A percentile compares a stretch with the other conserved stretches of the same genome.
phyloP scores from a whole-genome alignment of 2,329 filamentous ascomycete species.

The Botrytis elliptica region DNA sequence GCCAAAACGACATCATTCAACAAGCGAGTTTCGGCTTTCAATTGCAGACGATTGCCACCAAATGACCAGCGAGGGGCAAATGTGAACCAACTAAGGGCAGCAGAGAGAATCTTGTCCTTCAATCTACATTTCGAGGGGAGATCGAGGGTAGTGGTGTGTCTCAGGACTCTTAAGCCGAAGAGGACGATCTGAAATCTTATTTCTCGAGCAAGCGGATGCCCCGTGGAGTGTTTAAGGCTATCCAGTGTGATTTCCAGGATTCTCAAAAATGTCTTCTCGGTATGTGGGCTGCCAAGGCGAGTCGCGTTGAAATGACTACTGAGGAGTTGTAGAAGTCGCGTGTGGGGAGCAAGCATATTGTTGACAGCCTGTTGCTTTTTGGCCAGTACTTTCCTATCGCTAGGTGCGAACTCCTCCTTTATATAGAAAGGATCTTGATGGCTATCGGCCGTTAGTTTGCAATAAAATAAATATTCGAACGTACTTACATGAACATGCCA shows the following conservation, averaged over 20 bases:
- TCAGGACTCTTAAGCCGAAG: constrained; percentile 76
- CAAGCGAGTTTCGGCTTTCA: constrained; percentile 87
- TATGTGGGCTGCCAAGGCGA: constrained; percentile 78
- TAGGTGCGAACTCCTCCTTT: constrained; percentile 89
- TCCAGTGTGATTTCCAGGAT: constrained; percentile 77
- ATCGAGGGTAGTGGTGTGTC: constrained; percentile 66
- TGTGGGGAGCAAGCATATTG: constrained; percentile 82
- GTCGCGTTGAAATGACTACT: constrained; percentile 94
- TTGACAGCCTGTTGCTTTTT: constrained; percentile 78
- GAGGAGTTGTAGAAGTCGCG: constrained; percentile 82
- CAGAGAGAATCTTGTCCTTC: constrained; percentile 85
- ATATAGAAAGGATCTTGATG: constrained; percentile 87
- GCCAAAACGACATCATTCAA: constrained; percentile 71
- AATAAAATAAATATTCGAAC: neutral
- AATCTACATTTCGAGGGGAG: constrained; percentile 70
- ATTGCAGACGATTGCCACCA: constrained; percentile 86
- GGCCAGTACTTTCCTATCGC: constrained; percentile 71
- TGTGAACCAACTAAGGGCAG: constrained; percentile 85
- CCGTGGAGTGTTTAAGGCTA: constrained; percentile 66
- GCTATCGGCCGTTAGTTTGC: constrained; percentile 43
- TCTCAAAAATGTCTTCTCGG: constrained; percentile 77
- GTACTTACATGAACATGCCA: constrained; percentile 58
- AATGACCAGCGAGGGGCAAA: constrained; percentile 87
- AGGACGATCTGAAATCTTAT: constrained; percentile 86
- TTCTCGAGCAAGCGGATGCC: constrained; percentile 86